phyloP scores from a whole-genome alignment of 1,139 yeast species.

The Debaryomyces subglobosus region DNA sequence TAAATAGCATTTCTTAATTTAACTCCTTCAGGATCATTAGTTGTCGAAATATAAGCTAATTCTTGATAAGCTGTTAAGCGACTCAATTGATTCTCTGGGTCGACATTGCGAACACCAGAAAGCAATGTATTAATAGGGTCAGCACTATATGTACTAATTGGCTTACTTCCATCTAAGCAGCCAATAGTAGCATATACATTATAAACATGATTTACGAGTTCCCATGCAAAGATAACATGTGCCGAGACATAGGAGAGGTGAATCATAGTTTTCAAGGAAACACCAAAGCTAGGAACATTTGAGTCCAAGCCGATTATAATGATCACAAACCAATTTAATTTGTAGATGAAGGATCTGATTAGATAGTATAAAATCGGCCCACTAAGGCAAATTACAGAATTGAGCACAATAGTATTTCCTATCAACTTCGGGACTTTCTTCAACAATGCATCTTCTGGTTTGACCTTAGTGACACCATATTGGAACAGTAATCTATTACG shows the following conservation, averaged over 20 bases:
- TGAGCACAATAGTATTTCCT: constrained; percentile 40
- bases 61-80: constrained; percentile 77
- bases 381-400: constrained; percentile 28
- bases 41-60: constrained; percentile 60
- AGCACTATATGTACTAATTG: constrained; percentile 66
- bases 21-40: constrained; percentile 43
- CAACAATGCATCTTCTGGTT: constrained; percentile 44
- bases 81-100: constrained; percentile 54
- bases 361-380: constrained; percentile 54
- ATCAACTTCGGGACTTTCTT: constrained; percentile 34
- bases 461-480: constrained; percentile 45
- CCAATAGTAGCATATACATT: constrained; percentile 80
- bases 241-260: constrained; percentile 43
- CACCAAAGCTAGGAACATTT: constrained; percentile 32
- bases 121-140: constrained; percentile 77
- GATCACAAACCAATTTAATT: constrained; percentile 28
- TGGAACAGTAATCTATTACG: constrained; percentile 60
- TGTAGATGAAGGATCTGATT: constrained; percentile 50
- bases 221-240: constrained; percentile 56
- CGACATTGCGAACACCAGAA: constrained; percentile 62
- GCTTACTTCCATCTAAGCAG: constrained; percentile 73
- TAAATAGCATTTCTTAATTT: constrained; percentile 58
- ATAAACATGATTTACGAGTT: constrained; percentile 62
- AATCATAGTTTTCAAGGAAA: constrained; percentile 40
- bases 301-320: constrained; percentile 40